Base-by-base conservation (phyloP, 257 asterid genomes). In the Paraleonurus japonicus region DNA sequence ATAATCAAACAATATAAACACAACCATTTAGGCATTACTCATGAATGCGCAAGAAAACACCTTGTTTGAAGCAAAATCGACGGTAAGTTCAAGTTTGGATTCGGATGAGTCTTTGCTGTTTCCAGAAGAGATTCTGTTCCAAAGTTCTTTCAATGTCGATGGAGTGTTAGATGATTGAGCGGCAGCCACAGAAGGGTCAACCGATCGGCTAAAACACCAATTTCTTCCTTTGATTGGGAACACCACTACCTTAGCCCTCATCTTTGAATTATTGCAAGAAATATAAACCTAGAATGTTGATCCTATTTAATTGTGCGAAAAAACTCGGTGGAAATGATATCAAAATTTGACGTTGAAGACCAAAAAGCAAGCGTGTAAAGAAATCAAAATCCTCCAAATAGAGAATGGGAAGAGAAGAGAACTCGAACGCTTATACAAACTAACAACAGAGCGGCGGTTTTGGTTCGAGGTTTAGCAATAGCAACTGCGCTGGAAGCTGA, bases 181-280 rank as follows among this genome's bases (percentile, higher is more conserved):
- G 54, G 80, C 80, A 16, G 55, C 60, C 17, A 61, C 27, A 23
- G 85, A 81, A 20, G 90, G 85, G 57, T 94, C 97, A 67, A 88
- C 65, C 78, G 92, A 81, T 69, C 85, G 88, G 86, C 90, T 85
- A 76, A 95, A 95, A 62, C 93, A 91, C 99, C 99, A 95, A 64
- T 86, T 95, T 76, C 95, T 89, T 28, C 99, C 97, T 75, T 70
- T 88, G 73, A 95, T 85, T 26, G 98, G 99, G 68, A 95, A 92
- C 79, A 85, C 94, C 73, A 95, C 88, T 62, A 95, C 60, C 59
- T 88, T 87, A 35, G 92, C 92, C 84, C 89, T 92, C 99, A 92
- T 88, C 61, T 7, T 82, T 12, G 37, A 65, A 71, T 51, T 58
- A 54, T 35, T 32, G 53, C 17, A 19, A 16, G n/a, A 59, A 11